Base-by-base conservation (phyloP, 2,329 filamentous ascomycete species). In the Anisogramma anomala region DNA sequence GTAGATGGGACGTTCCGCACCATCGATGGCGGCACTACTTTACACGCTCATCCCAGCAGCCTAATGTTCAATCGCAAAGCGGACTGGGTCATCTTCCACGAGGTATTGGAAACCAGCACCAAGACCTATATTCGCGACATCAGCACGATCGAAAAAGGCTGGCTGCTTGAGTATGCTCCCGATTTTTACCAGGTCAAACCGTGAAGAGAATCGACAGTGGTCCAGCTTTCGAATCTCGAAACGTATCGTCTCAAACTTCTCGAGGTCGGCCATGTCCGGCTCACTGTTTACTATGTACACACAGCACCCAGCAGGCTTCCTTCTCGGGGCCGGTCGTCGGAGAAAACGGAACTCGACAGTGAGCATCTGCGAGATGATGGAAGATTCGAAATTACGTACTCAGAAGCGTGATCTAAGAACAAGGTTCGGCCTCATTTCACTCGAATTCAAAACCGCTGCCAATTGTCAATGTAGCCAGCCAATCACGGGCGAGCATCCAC, bases 31-130 rank as follows among this genome's bases (percentile, higher is more conserved):
- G 78, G 77, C 28, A 82, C 81, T 37, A 74, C 78, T 4, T 67
- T 96, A 39, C 75, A 94, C 65, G 86, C 87, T 17, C 91, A 98
- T 61, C 91, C 91, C 1, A 94, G 78, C 55, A 93, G 84, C 28
- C 64, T 96, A 51, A 86, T 96, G 78, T 96, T 96, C 67, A 94
- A 94, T 60, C 79, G 88, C 42, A 95, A 93, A 65, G 86, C 86
- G 9, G 87, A 95, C 49, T 96, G 89, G 87, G 87, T 96, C 8
- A 74, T 98, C 25, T 98, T 95, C 56, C 83, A 93, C 53, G 89
- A 95, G 63, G 77, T 94, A 27, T 77, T 94, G 69, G 85, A 96
- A 64, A 93, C 84, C 4, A 77, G 82, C 8, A 77, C 75, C 49
- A 96, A 96, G 68, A 87, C 76, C 0, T 96, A 82, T 57, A 93